Evolutionary conservation across 441 rosid species (phyloP).

Genomic region (Populus trichocarpa): DNA sequence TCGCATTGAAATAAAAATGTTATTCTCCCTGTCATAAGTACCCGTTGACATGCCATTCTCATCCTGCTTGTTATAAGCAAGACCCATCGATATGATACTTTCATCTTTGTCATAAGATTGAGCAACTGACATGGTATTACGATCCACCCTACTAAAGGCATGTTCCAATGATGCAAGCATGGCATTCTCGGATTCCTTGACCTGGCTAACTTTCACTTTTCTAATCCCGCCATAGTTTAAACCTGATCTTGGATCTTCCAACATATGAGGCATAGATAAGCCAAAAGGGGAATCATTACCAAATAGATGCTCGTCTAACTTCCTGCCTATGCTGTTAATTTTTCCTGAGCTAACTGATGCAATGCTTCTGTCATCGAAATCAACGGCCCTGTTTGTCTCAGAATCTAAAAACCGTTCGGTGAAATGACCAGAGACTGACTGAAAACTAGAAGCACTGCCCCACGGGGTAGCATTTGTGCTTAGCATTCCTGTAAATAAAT

Average conservation of each 20-base stretch:
- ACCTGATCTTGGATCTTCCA: constrained; percentile 47
- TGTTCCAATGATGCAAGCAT: constrained; percentile 39
- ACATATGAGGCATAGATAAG: constrained; percentile 48
- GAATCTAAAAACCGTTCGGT: constrained; percentile 44
- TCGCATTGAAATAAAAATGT: constrained; percentile 48
- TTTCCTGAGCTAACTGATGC: constrained; percentile 37
- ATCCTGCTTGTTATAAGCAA: constrained; percentile 40
- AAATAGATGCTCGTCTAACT: constrained; percentile 37
- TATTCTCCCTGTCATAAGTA: constrained; percentile 34
- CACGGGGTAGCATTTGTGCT: constrained; percentile 45
- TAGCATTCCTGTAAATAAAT: constrained; percentile 37
- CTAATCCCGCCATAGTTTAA: constrained; percentile 56
- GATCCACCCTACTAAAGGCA: constrained; percentile 37
- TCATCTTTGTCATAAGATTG: constrained; percentile 42
- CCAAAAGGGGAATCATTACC: constrained; percentile 45
- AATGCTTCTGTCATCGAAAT: constrained; percentile 40
- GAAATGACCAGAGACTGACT: constrained; percentile 41
- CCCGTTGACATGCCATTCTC: constrained; percentile 33
- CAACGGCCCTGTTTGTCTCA: constrained; percentile 34
- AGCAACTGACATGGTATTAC: constrained; percentile 25
- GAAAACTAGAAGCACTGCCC: constrained; percentile 48
- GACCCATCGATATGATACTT: constrained; percentile 36
- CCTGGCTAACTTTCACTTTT: constrained; percentile 68
- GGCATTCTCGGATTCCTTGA: constrained; percentile 45
- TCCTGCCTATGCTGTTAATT: constrained; percentile 33